Base-by-base conservation (phyloP, 1,284 basidiomycete genomes). In the Coriolopsis trogii region DNA sequence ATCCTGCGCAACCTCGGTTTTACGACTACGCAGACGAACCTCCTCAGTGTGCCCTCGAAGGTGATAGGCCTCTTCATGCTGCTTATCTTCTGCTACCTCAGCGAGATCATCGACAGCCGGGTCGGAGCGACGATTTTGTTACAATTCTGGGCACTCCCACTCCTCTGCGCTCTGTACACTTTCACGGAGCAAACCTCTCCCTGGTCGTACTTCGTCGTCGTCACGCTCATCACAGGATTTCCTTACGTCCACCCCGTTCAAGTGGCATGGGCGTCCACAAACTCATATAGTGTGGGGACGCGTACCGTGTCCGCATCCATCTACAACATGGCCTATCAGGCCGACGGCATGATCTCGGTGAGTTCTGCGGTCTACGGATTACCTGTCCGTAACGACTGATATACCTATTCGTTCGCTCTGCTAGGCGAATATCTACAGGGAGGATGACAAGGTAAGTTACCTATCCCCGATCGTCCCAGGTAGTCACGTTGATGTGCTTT, bases 271-370 rank as follows among this genome's bases (percentile, higher is more conserved):
- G 73, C 77, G 1, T 85, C 82, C 6, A 73, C 81, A 40, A 85
- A 85, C 63, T 84, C 83, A 4, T 74, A 75, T 58, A 78, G 79
- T 47, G 83, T 85, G 1, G 69, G 78, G 36, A 81, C 76, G 61
- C 76, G 82, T 37, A 83, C 82, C 4, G 69, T 84, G 4, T 82
- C 80, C 20, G 81, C 81, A 9, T 73, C 70, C 3, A 66, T 83
- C 38, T 85, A 85, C 63, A 85, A 84, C 54, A 84, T 87, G 77
- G 83, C 79, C 60, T 81, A 84, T 10, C 82, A 84, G 62, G 76
- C 76, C 0, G 77, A 79, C 4, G 74, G 70, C 6, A 77, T 83
- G 37, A 66, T 79, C 33, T 75, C 76, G 53, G 79, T 81, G 55
- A 55, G 76, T 72, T 3, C 12, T n/a, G n/a, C n/a, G n/a, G n/a